A percentile compares a stretch with the other conserved stretches of the same genome.
Conservation (phyloP, 2,329 filamentous ascomycete genomes). For the Achaetomium macrosporum region DNA sequence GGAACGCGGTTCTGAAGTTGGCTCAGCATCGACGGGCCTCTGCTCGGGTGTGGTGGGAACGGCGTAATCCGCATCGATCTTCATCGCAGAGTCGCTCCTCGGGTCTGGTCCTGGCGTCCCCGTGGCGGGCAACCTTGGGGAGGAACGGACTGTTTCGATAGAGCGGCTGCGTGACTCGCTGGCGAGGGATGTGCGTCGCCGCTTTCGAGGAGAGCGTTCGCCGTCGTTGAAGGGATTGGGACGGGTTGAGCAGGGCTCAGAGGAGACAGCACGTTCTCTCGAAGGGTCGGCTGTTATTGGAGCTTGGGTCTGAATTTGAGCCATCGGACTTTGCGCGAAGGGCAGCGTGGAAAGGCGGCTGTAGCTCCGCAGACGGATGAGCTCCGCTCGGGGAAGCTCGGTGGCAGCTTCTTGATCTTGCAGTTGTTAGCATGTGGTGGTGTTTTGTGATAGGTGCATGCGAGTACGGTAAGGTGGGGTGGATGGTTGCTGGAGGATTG, state of each 20-base stretch:
- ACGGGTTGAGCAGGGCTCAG: conserved; percentile 57
- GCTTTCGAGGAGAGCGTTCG: conserved; percentile 52
- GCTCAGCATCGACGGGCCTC: conserved; percentile 29
- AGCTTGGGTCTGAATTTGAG: conserved; percentile 46
- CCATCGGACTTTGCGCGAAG: conserved; percentile 46
- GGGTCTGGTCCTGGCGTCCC: conserved; percentile 25
- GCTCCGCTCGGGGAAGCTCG: conserved; percentile 50
- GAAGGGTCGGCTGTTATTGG: conserved; percentile 44
- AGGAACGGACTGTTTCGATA: conserved; percentile 37
- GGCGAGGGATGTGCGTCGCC: conserved; percentile 54
- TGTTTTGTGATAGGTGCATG: conserved; percentile 21
- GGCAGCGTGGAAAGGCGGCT: conserved; percentile 34
- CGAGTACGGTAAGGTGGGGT: conserved; percentile 8
- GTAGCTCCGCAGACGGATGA: conserved; percentile 43
- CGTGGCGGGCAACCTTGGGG: conserved; percentile 28
- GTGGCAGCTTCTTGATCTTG: conserved; percentile 40
- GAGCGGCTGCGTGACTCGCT: conserved; percentile 48
- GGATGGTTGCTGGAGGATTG: conserved; percentile 1
- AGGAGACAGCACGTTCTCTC: conserved; percentile 54
- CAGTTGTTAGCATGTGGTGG: conserved; percentile 53
- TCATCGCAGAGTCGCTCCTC: conserved; percentile 35
- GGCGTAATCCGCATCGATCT: conserved; percentile 35
- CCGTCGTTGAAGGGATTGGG: conserved; percentile 60
- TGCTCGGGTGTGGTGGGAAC: conserved; percentile 40
- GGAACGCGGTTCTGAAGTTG: conserved; percentile 40